Conservation (phyloP, 345 rosid species). For the Syzygium aromaticum region DNA sequence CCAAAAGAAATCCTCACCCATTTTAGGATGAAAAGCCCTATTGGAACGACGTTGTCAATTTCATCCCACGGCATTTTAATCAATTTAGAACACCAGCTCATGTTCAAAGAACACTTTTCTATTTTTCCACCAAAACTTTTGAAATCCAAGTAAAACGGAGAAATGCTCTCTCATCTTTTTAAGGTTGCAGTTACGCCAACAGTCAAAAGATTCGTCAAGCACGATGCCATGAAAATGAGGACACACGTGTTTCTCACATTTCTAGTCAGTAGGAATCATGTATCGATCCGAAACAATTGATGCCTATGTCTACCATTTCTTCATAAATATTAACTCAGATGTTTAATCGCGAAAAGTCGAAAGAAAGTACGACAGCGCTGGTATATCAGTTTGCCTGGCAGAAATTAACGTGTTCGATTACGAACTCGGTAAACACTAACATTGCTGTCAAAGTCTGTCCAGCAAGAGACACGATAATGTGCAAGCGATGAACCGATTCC, state of each 20-base stretch:
- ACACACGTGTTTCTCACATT: background rate
- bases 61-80: background rate
- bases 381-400: background rate
- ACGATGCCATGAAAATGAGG: background rate
- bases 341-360: background rate
- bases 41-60: background rate
- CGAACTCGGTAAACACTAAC: background rate
- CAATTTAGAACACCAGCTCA: background rate
- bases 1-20: background rate
- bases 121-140: background rate
- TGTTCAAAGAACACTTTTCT: background rate
- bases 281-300: background rate
- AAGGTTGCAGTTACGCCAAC: background rate
- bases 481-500: background rate
- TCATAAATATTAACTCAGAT: background rate
- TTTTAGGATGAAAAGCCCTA: background rate
- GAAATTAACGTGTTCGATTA: background rate
- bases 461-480: background rate
- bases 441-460: background rate
- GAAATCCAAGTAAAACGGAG: background rate
- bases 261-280: background rate
- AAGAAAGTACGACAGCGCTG: background rate
- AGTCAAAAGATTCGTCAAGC: background rate
- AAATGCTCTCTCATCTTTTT: background rate
- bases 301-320: background rate